Conservation (phyloP, 129 eudicot genomes). For the Daucus carota region DH1_v3.0 NC_030385.2:35430001-35430500, state of each 20-base stretch:
- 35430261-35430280: neutral
- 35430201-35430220: neutral
- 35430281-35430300: neutral
- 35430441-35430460: too few species aligned
- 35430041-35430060: neutral
- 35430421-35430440: too few species aligned
- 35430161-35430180: constrained; percentile 89
- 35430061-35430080: neutral
- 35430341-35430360: neutral
- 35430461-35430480: too few species aligned
- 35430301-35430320: neutral
- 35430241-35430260: neutral
- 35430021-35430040: neutral
- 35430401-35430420: too few species aligned
- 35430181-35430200: constrained; percentile 52
- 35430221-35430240: neutral
- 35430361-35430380: neutral
- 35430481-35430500: too few species aligned
- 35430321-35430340: neutral
- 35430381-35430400: neutral
- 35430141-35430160: constrained; percentile 64
- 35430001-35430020: neutral
- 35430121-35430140: constrained; percentile 77
- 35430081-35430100: neutral
- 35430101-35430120: constrained; percentile 2